Evolutionary conservation across 108 stramenopile genomes (phyloP).

Genomic region (Cyclotella distinguenda): DNA sequence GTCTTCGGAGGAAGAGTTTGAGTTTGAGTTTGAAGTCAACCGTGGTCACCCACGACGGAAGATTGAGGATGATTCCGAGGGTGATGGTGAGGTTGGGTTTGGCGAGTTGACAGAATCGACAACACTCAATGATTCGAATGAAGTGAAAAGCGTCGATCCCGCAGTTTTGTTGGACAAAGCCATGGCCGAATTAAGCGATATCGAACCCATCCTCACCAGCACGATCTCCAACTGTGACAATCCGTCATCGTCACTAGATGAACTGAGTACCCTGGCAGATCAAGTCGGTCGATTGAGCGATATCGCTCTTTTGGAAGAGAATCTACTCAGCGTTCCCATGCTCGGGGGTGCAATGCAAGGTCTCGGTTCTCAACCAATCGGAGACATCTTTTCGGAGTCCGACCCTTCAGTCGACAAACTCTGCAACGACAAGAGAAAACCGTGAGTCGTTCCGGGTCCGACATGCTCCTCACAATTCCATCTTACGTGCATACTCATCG

Average conservation of each 20-base stretch:
- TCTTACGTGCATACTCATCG: not conserved
- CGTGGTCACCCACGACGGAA: not conserved
- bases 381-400: not conserved
- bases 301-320: constrained; percentile 63
- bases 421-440: constrained; percentile 48
- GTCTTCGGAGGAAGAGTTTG: constrained; percentile 31
- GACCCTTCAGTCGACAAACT: constrained; percentile 40
- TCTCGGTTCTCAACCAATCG: constrained; percentile 52
- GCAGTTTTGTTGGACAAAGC: constrained; percentile 28
- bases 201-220: not conserved
- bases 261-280: constrained; percentile 24
- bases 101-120: not conserved
- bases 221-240: not conserved
- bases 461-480: not conserved
- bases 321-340: constrained; percentile 44
- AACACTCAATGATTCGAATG: not conserved
- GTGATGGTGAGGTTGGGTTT: not conserved
- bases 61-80: not conserved
- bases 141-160: constrained; percentile 5
- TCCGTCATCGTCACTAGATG: not conserved
- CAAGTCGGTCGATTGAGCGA: constrained; percentile 51
- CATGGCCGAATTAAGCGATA: not conserved
- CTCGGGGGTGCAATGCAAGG: constrained; percentile 67
- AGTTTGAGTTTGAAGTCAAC: constrained; percentile 6
- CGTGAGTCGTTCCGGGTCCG: constrained; percentile 14